Evolutionary conservation across 345 rosid species (phyloP).

Genomic region (Populus deltoides): DNA sequence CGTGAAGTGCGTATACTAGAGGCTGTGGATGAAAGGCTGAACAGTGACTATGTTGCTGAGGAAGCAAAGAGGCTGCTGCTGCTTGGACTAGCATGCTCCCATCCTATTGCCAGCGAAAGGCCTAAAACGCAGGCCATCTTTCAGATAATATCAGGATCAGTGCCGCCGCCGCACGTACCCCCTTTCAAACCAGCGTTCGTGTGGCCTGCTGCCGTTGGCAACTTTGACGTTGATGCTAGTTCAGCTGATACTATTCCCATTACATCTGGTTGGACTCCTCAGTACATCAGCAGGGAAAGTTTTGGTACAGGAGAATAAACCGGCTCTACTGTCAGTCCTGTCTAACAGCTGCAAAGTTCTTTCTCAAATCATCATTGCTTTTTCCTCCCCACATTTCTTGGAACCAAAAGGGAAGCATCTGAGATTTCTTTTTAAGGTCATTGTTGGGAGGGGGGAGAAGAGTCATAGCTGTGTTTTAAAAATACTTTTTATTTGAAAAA

Average conservation of each 20-base stretch:
- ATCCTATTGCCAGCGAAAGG: slow-evolving; percentile 48
- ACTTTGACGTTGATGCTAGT: slow-evolving; percentile 4
- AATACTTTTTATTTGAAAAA: no score
- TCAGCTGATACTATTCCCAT: slow-evolving; percentile 27
- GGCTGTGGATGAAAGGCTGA: slow-evolving; percentile 46
- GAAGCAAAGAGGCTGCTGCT: slow-evolving; percentile 45
- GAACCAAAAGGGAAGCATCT: neutral
- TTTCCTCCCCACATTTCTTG: neutral
- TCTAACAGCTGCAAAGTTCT: neutral
- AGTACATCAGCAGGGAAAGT: slow-evolving; percentile 22
- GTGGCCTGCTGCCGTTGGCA: slow-evolving; percentile 37
- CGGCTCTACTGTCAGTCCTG: slow-evolving; percentile 18
- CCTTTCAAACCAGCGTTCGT: slow-evolving; percentile 50
- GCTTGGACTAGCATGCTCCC: slow-evolving; percentile 51
- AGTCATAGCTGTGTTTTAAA: no score
- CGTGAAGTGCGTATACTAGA: slow-evolving; percentile 45
- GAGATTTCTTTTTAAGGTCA: no score
- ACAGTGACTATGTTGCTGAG: slow-evolving; percentile 25
- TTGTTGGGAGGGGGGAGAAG: neutral
- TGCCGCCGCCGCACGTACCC: slow-evolving; percentile 37
- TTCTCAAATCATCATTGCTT: neutral
- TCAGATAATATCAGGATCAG: slow-evolving; percentile 41
- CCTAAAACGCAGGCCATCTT: slow-evolving; percentile 41
- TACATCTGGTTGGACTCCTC: slow-evolving; percentile 45
- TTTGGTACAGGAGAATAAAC: slow-evolving; percentile 13